Base-by-base conservation (phyloP, 108 stramenopile species). In the Heterococcus sp. region DNA sequence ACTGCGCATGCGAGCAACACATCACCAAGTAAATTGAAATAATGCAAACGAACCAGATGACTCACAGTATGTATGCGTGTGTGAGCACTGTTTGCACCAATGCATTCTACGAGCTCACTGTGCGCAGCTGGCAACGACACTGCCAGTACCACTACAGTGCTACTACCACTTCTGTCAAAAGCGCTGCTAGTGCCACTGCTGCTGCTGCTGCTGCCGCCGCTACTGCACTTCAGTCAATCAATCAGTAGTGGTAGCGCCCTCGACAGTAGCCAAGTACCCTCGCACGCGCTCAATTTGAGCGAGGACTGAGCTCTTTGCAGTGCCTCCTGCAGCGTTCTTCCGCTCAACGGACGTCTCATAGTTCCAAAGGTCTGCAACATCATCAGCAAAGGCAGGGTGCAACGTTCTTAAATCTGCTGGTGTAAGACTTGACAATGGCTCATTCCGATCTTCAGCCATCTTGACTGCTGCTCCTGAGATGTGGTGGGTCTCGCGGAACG, bases 401-500 rank as follows among this genome's bases (percentile, higher is more conserved):
- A 89, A 86, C 11, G 84, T 63, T 37, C 72, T 73, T 26, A 89
- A 82, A 38, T 89, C 84, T 8, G 64, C 84, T 0, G 83, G 67
- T 3, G 86, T 76, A 33, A 89, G 84, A 5, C 66, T 32, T 64
- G 69, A 38, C 37, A 89, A 87, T 30, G 86, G 73, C 31, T 65
- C 66, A n/a, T 72, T 76, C 39, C 46, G 26, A 72, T 87, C 79
- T 76, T 89, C 89, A 14, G 89, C 85, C 66, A 89, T 67, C 75
- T 89, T 88, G 36, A 89, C 89, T 65, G 89, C 89, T 0, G 86
- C 86, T 31, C 89, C 89, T 27, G 89, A 87, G 71, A 99, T 97
- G 93, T 99, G 98, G 89, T 99, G 98, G 28, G 96, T 99, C 88
- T 99, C 96, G 68, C 98, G 94, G 91, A 99, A 99, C 38, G 98